Base-by-base conservation (phyloP, 345 rosid genomes). In the Conringia planisiliqua region DNA sequence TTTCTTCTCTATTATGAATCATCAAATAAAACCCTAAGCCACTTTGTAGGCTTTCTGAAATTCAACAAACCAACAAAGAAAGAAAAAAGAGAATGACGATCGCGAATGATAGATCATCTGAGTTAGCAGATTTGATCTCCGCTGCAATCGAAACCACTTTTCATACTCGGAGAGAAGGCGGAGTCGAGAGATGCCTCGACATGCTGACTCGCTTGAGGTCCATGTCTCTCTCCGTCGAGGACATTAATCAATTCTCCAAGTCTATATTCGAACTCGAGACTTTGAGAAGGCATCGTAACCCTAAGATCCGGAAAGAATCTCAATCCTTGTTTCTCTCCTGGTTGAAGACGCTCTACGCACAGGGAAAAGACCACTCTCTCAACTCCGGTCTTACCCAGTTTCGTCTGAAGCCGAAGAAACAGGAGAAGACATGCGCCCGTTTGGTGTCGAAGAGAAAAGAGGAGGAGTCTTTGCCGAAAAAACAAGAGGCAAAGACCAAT, bases 321-420 rank as follows among this genome's bases (percentile, higher is more conserved):
- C 66, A 65, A 27, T 33, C 32, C 27, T 56, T 74, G 66, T 46
- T 74, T 66, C 4, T 27, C 47, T 74, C 72, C 10, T 74, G 65
- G 78, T 26, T 17, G 16, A 74, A 3, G 5, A 56, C 32, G 1
- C 56, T 74, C 22, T 44, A 65, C 50, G 11, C 66, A 4, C 42
- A 57, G 7, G 48, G 71, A 55, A 22, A 8, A 66, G 48, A 55
- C 65, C n/a, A 43, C 1, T 32, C 77, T 14, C 33, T 1, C 22
- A 10, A 13, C 5, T 3, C 40, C 32, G 2, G 20, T 61, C 40
- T 61, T 27, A 27, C 2, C 52, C 12, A 27, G 35, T 4, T 1
- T 30, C 17, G 52, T 46, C 70, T 65, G 27, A 40, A 40, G n/a
- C 10, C 16, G 0, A 65, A 36, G 42, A 65, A 29, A 18, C 16